Evolutionary conservation across 805 yeast genomes (phyloP).

Genomic region (Metschnikowia sp.): DNA sequence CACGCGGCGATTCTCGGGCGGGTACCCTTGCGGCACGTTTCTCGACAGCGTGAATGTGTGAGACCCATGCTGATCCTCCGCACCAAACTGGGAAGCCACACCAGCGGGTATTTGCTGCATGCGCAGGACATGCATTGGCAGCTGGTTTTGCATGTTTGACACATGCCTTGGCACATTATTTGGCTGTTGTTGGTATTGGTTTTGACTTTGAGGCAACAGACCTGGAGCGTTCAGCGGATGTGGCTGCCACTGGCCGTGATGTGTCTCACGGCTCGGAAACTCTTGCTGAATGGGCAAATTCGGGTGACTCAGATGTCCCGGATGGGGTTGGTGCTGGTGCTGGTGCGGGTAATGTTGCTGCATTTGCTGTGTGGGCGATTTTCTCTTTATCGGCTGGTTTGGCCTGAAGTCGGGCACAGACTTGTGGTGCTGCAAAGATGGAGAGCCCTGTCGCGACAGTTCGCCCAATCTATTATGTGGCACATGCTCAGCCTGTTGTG

Average conservation of each 20-base stretch:
- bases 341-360: neutral
- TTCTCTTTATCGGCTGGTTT: constrained; percentile 4
- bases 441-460: neutral
- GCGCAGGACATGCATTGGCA: too few relatives aligned
- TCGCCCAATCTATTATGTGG: neutral
- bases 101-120: too few relatives aligned
- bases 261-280: neutral
- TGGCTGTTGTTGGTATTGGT: neutral
- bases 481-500: neutral
- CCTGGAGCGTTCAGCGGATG: neutral
- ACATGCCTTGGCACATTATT: neutral
- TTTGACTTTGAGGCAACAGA: neutral
- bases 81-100: too few relatives aligned
- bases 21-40: neutral
- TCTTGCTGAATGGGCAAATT: neutral
- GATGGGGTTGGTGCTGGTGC: neutral
- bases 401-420: constrained; percentile 5
- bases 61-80: neutral
- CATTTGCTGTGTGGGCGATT: constrained; percentile 1
- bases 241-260: neutral
- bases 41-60: neutral
- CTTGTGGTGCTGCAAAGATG: neutral
- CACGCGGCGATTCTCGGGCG: constrained; percentile 12
- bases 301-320: neutral
- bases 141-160: too few relatives aligned